Conservation (phyloP, 1,139 yeast genomes). For the Kodamaea plutei region DNA sequence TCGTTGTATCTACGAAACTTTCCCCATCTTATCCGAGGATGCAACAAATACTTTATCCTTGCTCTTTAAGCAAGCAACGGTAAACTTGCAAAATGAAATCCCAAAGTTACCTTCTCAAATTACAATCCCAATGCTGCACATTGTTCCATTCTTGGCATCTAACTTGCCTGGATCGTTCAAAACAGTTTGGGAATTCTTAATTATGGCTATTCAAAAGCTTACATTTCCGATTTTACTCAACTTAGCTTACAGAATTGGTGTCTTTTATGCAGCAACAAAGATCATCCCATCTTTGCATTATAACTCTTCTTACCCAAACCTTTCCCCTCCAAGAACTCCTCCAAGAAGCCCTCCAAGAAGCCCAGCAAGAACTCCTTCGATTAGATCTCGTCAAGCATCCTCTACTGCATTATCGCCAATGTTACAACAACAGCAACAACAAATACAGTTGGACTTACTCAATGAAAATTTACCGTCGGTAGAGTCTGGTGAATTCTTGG, state of each 20-base stretch:
- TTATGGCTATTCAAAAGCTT: constrained; percentile 66
- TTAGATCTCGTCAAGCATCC: constrained; percentile 18
- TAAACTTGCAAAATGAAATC: constrained; percentile 35
- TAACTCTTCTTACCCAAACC: constrained; percentile 28
- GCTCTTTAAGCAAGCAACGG: constrained; percentile 36
- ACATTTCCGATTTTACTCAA: constrained; percentile 80
- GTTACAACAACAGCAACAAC: not conserved
- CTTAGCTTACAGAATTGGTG: constrained; percentile 78
- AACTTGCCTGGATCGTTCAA: constrained; percentile 55
- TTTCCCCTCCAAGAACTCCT: constrained; percentile 20
- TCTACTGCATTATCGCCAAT: constrained; percentile 9
- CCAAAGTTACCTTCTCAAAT: constrained; percentile 40
- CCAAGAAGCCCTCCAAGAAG: constrained; percentile 35
- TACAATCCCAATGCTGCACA: constrained; percentile 35
- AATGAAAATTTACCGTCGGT: constrained; percentile 2
- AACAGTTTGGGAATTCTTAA: constrained; percentile 66
- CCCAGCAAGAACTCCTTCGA: constrained; percentile 14
- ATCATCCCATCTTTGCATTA: constrained; percentile 76
- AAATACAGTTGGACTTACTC: not conserved
- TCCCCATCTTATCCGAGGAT: constrained; percentile 69
- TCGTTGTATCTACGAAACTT: constrained; percentile 85
- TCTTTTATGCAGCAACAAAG: constrained; percentile 89
- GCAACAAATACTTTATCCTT: constrained; percentile 39
- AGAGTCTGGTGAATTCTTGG: constrained; percentile 1
- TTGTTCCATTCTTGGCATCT: constrained; percentile 47